Evolutionary conservation across 352 stramenopile species (phyloP), one percentile per base, ranked within the genome.

Genomic region (Peronospora destructor): DNA sequence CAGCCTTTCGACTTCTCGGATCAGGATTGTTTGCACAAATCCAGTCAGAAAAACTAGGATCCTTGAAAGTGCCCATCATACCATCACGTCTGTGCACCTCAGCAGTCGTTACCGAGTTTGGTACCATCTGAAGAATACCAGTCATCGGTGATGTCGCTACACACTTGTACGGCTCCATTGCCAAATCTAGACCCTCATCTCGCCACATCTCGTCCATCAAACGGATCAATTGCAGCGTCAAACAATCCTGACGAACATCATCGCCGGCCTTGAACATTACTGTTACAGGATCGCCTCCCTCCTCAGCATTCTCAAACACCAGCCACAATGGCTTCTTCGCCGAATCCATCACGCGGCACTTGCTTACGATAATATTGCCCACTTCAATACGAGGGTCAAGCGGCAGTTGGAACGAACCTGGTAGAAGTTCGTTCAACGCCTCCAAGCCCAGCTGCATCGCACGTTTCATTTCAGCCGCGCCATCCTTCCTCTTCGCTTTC

Each of bases 261-360:
- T 98, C 92, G 19, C 92, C 92, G 13, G 83, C 74, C 75, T 98
- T 98, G 61, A 96, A 97, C 55, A 98, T 95, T 5, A 97, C 79
- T 0, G 74, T 83, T 7, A 94, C 74, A 7, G 79, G 71, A 39
- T 89, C 77, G 3, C 82, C 82, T 17, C 80, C 72, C 53, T 94
- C 76, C 11, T 82, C 81, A 4, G 72, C 80, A 53, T 95, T 94
- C 55, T 95, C 77, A 73, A 94, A 94, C 38, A 91, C 76, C 7
- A 95, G 58, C 82, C 76, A 94, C 29, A 96, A 42, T 23, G 86
- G 86, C 61, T 91, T 86, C 61, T 96, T 95, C n/a, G 85, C 84
- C 12, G 75, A 91, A 34, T 85, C 81, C 81, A 96, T 92, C 17
- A 96, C 84, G n/a, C 82, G 84, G 40, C 83, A 95, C 49, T 96